These are phyloP conservation scores for Beauveria scarabaeidicola DNA, from an alignment of 2,329 filamentous ascomycete species.

Conservation along the genomic window DNA sequence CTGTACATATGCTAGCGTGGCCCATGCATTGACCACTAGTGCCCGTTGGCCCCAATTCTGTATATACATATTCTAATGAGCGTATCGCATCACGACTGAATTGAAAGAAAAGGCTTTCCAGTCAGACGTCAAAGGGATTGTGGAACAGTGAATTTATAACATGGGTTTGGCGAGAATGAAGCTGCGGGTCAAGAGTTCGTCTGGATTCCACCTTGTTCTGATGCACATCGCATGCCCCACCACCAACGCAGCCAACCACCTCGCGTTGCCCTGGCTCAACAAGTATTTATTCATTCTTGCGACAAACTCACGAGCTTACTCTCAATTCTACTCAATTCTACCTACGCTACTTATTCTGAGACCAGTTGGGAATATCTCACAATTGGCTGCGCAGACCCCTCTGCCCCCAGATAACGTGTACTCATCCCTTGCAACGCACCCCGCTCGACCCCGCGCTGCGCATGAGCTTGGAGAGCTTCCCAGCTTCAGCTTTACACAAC, in stretches of 20 bases:
- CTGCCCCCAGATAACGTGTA: neutral
- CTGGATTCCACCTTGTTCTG: conserved; percentile 3
- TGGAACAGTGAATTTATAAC: neutral
- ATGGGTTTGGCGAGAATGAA: neutral
- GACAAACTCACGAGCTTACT: neutral
- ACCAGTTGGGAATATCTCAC: neutral
- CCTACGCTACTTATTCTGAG: neutral
- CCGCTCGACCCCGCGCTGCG: conserved; percentile 5
- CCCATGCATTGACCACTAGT: neutral
- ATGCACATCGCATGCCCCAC: neutral
- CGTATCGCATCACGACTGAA: neutral
- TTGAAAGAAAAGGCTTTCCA: neutral
- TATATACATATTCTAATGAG: neutral
- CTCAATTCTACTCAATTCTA: neutral
- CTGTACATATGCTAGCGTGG: neutral
- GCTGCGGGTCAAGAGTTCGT: conserved; percentile 6
- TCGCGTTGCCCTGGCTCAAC: neutral
- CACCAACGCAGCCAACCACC: neutral
- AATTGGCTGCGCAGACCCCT: neutral
- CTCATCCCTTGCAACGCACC: neutral
- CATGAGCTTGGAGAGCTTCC: neutral
- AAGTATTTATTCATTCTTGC: neutral
- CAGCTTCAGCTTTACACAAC: neutral
- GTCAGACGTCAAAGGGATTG: neutral
- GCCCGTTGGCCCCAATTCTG: neutral